Evolutionary conservation across 2,329 filamentous ascomycete genomes (phyloP), one percentile per base, ranked within the genome.

Genomic region (Xylaria sp.): DNA sequence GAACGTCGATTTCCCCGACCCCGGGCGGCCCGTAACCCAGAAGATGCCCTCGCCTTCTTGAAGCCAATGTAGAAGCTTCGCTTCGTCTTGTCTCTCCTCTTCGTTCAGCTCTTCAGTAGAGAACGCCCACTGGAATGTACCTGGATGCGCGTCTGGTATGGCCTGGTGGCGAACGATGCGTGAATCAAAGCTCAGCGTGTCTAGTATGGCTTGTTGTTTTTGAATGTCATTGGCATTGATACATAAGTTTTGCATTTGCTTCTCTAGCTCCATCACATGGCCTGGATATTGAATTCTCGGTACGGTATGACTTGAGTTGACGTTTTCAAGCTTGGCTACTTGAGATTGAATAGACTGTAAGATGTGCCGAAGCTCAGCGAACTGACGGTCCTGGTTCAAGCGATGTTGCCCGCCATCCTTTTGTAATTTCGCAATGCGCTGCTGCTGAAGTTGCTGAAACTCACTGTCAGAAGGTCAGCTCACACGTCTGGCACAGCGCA

Each of bases 21-120:
- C 74, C 8, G 74, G 70, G 13, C 70, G 70, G 10, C 74, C 74
- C 12, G 70, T 65, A 37, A 75, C 63, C 74, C 72, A 75, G 37
- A 74, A 75, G 15, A 72, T 63, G 1, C 67, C 69, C 20, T 55
- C 28, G 2, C 66, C 64, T 8, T 65, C 15, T n/a, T 69, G 61
- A 12, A 81, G 75, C 79, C 78, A 81, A 25, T 63, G 31, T 6
- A 54, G 28, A 5, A 69, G 58, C 10, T 60, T 63, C 8, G 7
- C 41, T 25, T 52, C 59, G 15, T 48, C 28, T 44, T 57, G 28
- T 44, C 9, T 34, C 15, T 63, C 50, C 51, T 70, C 37, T 13
- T 39, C 25, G 44, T 31, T 23, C 8, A 62, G 25, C 28, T 69
- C 52, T 37, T 41, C 37, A 4, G 48, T 66, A 48, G 34, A 73